Conservation (phyloP, 805 yeast species). For the Brettanomyces naardenensis region DNA sequence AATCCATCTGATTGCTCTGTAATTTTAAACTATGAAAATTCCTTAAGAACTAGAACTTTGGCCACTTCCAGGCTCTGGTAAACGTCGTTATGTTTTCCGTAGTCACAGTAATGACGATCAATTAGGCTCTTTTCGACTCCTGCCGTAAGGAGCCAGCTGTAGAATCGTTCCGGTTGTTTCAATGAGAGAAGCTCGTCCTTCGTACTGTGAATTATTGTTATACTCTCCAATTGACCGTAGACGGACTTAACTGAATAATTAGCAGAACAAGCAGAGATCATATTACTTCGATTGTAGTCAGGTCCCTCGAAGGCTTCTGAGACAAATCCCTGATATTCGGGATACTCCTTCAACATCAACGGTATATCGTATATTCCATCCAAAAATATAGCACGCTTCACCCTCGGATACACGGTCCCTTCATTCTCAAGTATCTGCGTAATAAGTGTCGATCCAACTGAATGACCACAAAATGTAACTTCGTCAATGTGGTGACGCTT, state of each 20-base stretch:
- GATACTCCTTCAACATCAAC: constrained; percentile 51
- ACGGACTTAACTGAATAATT: neutral
- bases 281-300: constrained; percentile 11
- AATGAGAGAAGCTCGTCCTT: constrained; percentile 57
- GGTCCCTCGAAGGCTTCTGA: constrained; percentile 41
- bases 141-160: constrained; percentile 22
- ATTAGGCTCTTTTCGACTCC: constrained; percentile 8
- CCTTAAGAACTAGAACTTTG: neutral
- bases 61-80: constrained; percentile 34
- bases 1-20: too few species aligned
- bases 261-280: constrained; percentile 6
- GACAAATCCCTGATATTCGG: constrained; percentile 49
- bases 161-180: constrained; percentile 39
- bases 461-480: constrained; percentile 55
- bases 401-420: constrained; percentile 11
- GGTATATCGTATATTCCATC: constrained; percentile 66
- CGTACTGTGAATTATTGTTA: constrained; percentile 49
- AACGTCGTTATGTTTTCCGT: constrained; percentile 64
- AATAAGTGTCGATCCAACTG: constrained; percentile 69
- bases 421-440: constrained; percentile 39
- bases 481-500: constrained; percentile 14
- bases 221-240: constrained; percentile 9
- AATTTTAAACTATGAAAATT: too few species aligned
- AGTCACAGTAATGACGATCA: constrained; percentile 21
- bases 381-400: constrained; percentile 30